Base-by-base conservation (phyloP, 148 eudicot species). In the Dysphania ambrosioides region DNA sequence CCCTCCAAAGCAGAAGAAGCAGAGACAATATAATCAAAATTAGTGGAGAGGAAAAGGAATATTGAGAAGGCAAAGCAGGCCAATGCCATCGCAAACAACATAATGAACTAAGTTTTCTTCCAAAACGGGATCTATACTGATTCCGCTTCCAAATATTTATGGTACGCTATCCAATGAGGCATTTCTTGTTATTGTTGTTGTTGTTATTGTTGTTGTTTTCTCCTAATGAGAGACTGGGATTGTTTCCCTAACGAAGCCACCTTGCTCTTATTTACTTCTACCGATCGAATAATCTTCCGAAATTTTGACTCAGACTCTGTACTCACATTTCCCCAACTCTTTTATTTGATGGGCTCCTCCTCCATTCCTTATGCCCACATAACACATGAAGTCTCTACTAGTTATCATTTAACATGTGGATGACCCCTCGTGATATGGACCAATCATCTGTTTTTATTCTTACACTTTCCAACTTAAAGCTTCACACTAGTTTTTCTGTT, bases 61-160 rank as follows among this genome's bases (percentile, higher is more conserved):
- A 90, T 73, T 1, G 98, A 96, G 24, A 94, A 62, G 3, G 68
- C 96, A 42, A 94, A 87, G 70, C 87, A 89, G 6, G 83, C 85
- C 10, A 90, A 29, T 41, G 93, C 97, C 98, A 94, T 94, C 4
- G 72, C 69, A 8, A 92, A 70, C 16, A 92, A 78, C 5, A 86
- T 57, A 2, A 93, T 88, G 55, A 93, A 93, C 97, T 97, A 93
- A 70, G 85, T 83, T 66, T 64, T 85, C 65, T 87, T 90, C 95
- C 95, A 93, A 80, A 93, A 86, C 5, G 98, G 98, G 0, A 82
- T 42, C 11, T 84, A 84, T 1, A 38, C 70, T 10, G 66, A 61
- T 23, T 19, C 79, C 24, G 83, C 71, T 5, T 83, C 77, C 11
- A 79, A 47, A 35, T 82, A 65, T 79, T 88, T 91, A n/a, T 82